Evolutionary conservation across 768 basidiomycete species (phyloP).

Genomic region (Termitomyces sp.): DNA sequence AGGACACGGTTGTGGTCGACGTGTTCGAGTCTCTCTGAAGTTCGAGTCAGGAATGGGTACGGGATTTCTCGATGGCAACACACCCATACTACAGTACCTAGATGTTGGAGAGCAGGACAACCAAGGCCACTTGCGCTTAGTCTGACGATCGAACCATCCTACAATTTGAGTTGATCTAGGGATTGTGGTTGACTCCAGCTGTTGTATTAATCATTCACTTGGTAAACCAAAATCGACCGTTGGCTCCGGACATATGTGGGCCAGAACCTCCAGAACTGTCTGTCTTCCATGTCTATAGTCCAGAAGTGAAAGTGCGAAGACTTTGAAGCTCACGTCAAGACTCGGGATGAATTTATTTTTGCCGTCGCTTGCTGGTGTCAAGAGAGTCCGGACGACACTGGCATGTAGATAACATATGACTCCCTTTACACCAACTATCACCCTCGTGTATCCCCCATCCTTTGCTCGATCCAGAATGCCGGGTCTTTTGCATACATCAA

Average conservation of each 20-base stretch:
- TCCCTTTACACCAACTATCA: neutral
- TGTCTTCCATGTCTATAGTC: neutral
- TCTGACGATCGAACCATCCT: conserved; percentile 62
- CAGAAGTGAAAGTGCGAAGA: no score
- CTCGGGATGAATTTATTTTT: no score
- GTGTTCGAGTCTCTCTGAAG: neutral
- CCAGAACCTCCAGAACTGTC: no score
- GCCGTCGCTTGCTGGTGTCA: no score
- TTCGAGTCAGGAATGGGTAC: neutral
- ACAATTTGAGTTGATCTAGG: conserved; percentile 42
- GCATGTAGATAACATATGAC: neutral
- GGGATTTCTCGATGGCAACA: conserved; percentile 19
- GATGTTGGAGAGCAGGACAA: conserved; percentile 91
- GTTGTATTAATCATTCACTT: neutral
- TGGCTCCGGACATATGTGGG: no score
- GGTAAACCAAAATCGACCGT: no score
- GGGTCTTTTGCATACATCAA: neutral
- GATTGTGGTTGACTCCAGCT: no score
- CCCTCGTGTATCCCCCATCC: neutral
- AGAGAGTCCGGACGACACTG: no score
- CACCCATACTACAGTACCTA: conserved; percentile 88
- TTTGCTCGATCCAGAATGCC: neutral
- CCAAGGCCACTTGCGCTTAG: conserved; percentile 95
- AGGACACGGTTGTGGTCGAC: conserved; percentile 15
- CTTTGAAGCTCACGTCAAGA: no score